Percentiles rank a stretch among this genome's conserved stretches.
Conservation (phyloP, 495 filamentous ascomycete species). For the Tuber magnatum region DNA sequence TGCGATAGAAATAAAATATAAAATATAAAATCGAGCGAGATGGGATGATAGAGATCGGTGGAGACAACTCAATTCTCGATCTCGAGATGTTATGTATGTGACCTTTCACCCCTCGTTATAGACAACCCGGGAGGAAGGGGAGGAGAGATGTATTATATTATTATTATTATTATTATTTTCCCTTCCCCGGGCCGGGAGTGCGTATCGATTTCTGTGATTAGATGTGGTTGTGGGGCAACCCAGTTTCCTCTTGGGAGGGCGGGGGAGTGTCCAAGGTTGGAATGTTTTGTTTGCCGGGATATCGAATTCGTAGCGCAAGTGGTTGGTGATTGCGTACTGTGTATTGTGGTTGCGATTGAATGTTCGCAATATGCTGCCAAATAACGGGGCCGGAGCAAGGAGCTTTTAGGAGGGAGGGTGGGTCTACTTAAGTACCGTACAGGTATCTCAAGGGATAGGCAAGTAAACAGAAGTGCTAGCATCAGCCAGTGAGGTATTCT, state of each 20-base stretch:
- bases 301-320: background rate
- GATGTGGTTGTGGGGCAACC: background rate
- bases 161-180: background rate
- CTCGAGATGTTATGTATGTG: background rate
- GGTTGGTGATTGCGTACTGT: background rate
- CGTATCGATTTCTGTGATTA: background rate
- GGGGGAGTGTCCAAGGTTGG: background rate
- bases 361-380: background rate
- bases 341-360: background rate
- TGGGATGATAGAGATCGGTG: background rate
- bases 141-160: background rate
- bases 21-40: background rate
- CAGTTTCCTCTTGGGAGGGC: background rate
- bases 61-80: background rate
- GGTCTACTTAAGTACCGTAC: background rate
- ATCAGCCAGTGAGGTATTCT: background rate
- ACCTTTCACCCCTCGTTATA: background rate
- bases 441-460: background rate
- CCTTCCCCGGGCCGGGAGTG: background rate
- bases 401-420: background rate
- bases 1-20: constrained; percentile 6
- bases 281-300: background rate
- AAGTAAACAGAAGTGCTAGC: background rate
- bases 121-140: background rate
- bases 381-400: background rate